Evolutionary conservation across 805 yeast species (phyloP).

Genomic region (Tetrapisispora iriomotensis): DNA sequence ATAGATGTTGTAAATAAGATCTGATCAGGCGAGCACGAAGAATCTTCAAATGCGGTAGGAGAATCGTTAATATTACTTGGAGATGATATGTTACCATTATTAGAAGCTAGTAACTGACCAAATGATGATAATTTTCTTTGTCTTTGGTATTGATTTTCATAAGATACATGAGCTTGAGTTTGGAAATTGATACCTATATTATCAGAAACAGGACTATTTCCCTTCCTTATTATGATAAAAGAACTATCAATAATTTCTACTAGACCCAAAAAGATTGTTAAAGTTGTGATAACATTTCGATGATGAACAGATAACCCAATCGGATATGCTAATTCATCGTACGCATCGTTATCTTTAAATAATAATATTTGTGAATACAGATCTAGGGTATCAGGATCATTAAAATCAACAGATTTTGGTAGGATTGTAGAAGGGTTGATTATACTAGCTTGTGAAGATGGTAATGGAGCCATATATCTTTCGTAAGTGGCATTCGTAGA

Average conservation of each 20-base stretch:
- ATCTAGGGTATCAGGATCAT: slow-evolving; percentile 83
- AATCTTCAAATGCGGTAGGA: neutral
- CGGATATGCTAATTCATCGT: slow-evolving; percentile 65
- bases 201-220: neutral
- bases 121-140: neutral
- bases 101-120: neutral
- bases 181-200: neutral
- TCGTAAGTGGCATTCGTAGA: slow-evolving; percentile 27
- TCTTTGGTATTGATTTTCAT: neutral
- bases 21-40: neutral
- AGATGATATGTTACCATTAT: no score
- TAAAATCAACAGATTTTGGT: slow-evolving; percentile 67
- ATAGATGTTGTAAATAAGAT: neutral
- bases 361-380: slow-evolving; percentile 73
- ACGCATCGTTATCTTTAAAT: slow-evolving; percentile 57
- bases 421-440: slow-evolving; percentile 35
- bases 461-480: slow-evolving; percentile 47
- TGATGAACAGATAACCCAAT: slow-evolving; percentile 48
- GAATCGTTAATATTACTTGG: neutral
- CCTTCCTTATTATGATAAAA: slow-evolving; percentile 48
- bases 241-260: slow-evolving; percentile 59
- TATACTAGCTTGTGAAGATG: slow-evolving; percentile 28
- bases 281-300: slow-evolving; percentile 51
- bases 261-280: slow-evolving; percentile 60
- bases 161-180: neutral